Base-by-base conservation (phyloP, 2,329 filamentous ascomycete genomes). In the Aspergillus floridensis region DNA sequence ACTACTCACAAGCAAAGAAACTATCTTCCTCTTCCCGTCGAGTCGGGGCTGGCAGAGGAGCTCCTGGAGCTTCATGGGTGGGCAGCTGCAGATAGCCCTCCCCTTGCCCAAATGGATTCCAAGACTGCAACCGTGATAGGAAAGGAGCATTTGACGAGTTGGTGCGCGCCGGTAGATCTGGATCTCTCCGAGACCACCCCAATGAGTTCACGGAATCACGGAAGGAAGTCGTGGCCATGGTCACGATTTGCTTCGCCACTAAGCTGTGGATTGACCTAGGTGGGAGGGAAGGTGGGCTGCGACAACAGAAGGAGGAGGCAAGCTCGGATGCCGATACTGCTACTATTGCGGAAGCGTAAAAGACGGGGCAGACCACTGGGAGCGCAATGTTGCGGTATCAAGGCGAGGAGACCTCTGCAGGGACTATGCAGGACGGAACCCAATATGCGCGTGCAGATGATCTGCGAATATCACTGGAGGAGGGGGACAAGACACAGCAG, bases 1-100 rank as follows among this genome's bases (percentile, higher is more conserved):
- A 87, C 95, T 93, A 87, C 95, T 93, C 86, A 99, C 95, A 82
- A 71, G 90, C 88, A 86, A 97, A 93, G 87, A 91, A 97, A 65
- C 88, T 91, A 79, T 97, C 95, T 74, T 98, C 93, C 77, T 98
- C 95, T 73, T 97, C 93, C 68, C 93, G 87, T 71, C 93, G 85
- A 72, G 77, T 91, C 63, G 91, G 86, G 62, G 92, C 92, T 55
- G 93, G 93, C 53, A 97, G 80, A 65, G 93, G 92, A 65, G 93
- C 92, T 52, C 92, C 92, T 38, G 91, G 82, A 66, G 84, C 84
- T 74, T 96, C 93, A 67, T 88, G 88, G 54, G 91, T 95, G 58
- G 95, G 93, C 53, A 99, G 86, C 75, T 90, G 88, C 66, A 98
- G 89, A 84, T 96, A 96, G 75, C 93, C 92, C 74, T 88, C 84